A percentile compares a stretch with the other conserved stretches of the same genome.
phyloP scores from a whole-genome alignment of 352 stramenopile genomes.

The Globisporangium parvum region DNA sequence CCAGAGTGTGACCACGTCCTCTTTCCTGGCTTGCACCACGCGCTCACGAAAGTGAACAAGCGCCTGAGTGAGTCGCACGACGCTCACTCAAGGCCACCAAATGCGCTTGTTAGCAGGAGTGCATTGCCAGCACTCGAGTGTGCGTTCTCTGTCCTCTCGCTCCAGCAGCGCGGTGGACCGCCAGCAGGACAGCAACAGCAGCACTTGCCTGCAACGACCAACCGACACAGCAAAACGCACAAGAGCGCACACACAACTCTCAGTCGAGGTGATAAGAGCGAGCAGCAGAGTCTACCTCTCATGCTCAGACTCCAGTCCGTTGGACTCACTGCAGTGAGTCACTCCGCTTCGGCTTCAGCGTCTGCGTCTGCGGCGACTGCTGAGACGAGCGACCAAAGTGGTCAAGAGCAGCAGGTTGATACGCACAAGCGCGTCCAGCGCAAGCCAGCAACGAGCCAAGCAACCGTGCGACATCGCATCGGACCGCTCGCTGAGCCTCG shows the following conservation, averaged over 20 bases:
- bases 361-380: too few relatives aligned
- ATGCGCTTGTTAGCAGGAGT: not conserved
- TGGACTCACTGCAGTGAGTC: conserved; percentile 1
- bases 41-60: conserved; percentile 16
- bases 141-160: conserved; percentile 12
- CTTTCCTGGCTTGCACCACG: conserved; percentile 51
- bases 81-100: not conserved
- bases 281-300: conserved; percentile 3
- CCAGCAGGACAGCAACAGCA: not conserved
- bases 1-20: conserved; percentile 39
- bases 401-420: not conserved
- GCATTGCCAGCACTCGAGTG: conserved; percentile 2
- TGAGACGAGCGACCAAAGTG: conserved; percentile 1
- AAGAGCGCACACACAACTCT: not conserved
- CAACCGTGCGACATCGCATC: not conserved
- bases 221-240: not conserved
- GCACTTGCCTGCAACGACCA: not conserved
- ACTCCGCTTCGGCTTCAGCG: not conserved
- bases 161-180: conserved; percentile 13
- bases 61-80: not conserved
- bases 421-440: not conserved
- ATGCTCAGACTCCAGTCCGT: conserved; percentile 9
- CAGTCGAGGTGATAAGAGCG: not conserved
- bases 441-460: conserved; percentile 7
- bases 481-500: not conserved